Conservation (phyloP, 768 basidiomycete species). For the Kwoniella heveanensis region DNA sequence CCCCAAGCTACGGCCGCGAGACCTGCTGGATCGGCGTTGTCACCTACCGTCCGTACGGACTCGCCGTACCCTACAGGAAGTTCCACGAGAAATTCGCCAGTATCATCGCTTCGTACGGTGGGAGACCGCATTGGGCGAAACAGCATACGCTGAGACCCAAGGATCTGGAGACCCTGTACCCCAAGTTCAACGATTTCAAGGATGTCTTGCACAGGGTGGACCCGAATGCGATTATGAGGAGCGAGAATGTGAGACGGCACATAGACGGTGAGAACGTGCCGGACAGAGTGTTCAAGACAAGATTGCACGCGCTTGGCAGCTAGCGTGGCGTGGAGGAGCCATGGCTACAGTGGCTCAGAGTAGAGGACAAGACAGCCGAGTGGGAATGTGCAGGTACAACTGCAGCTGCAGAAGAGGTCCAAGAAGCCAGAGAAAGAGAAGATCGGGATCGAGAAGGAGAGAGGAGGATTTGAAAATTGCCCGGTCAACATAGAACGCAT, state of each 20-base stretch:
- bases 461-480: neutral
- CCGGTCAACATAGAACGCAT: too few relatives aligned
- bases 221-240: slow-evolving; percentile 69
- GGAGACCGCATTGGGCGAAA: slow-evolving; percentile 96
- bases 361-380: neutral
- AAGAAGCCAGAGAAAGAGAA: too few relatives aligned
- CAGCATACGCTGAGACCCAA: slow-evolving; percentile 72
- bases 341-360: too few relatives aligned
- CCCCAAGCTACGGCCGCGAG: slow-evolving; percentile 74
- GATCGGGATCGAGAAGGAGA: neutral
- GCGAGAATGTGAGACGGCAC: slow-evolving; percentile 86
- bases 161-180: slow-evolving; percentile 70
- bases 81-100: slow-evolving; percentile 76
- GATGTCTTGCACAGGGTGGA: slow-evolving; percentile 70
- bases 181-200: slow-evolving; percentile 76
- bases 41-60: slow-evolving; percentile 91
- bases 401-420: too few relatives aligned
- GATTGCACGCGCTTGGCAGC: too few relatives aligned
- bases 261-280: slow-evolving; percentile 66
- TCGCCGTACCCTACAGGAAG: slow-evolving; percentile 75
- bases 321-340: too few relatives aligned
- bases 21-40: slow-evolving; percentile 97
- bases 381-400: too few relatives aligned
- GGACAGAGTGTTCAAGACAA: slow-evolving; percentile 60
- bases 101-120: slow-evolving; percentile 69